Evolutionary conservation across 331 rosid species (phyloP), one percentile per base, ranked within the genome.

Genomic region (Acacia pycnantha): DNA sequence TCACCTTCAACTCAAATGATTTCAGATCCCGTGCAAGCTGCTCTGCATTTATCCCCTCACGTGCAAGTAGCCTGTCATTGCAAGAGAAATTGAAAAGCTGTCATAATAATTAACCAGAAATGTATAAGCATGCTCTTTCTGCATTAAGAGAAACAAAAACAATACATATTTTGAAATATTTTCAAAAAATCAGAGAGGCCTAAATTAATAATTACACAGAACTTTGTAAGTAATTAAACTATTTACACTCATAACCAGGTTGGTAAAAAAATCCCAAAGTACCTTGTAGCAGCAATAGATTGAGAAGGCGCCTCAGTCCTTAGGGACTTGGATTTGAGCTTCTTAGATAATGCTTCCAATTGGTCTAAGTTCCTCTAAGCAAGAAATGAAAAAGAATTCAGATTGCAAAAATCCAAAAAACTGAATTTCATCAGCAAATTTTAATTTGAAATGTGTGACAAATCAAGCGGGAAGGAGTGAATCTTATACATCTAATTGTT

Each of bases 11-110:
- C 82, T 96, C 99, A 90, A 96, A 96, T 84, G 99, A 96, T 92
- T 94, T 96, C 75, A 96, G 86, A 84, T 96, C 99, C 64, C 99
- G 91, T 47, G 99, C 97, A 84, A 96, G 99, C 89, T 96, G 99
- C 88, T 96, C 99, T 4, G 99, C 99, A 81, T 96, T 92, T 88
- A 96, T 90, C 77, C 99, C 99, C 88, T 96, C 97, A 7, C 98
- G 91, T 3, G 99, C 99, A 90, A 96, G 99, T 44, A 96, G 94
- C 90, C 98, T 96, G 83, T 43, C 86, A 86, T 16, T 35, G 47
- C 74, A 84, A 65, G 58, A 75, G 35, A 76, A 26, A 83, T 22
- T 26, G 54, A 16, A 61, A 27, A 73, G 27, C 3, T 10, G 18
- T 31, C 79, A 68, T 56, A 62, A 67, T 40, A 50, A 67, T 64